Evolutionary conservation across 2,329 filamentous ascomycete species (phyloP), one percentile per base, ranked within the genome.

Genomic region (Akanthomyces dipterigenus): DNA sequence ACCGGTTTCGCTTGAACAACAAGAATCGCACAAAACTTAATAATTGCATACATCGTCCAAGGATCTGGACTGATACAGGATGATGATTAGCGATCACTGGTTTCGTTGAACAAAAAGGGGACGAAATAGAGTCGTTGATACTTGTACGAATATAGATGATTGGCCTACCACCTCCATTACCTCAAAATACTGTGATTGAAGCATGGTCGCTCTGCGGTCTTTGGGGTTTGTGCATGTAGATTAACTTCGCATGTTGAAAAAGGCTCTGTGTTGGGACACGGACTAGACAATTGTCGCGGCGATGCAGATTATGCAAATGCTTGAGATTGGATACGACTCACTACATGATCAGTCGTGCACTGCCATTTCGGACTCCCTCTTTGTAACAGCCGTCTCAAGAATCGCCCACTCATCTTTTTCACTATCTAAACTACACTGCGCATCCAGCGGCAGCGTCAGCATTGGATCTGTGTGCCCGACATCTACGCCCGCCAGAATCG

Each of bases 381-480:
- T 36, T n/a, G 22, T 26, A 28, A 65, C 64, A 9, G 26, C 63
- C 20, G 61, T 53, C 51, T 65, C 63, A 18, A 49, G 40, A 5
- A 75, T 64, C n/a, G 64, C 62, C 63, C 74, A 74, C 43, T 66
- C 65, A 50, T 75, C 71, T 36, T 62, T 66, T 7, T 69, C 71
- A 2, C 70, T 70, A 62, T 76, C 73, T 34, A 76, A 26, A 31
- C 61, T 49, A 18, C 64, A 72, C 62, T 73, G 34, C 6, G 69
- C 67, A 64, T 71, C 72, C 45, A 67, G 68, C 1, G 72, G 73
- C 55, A 77, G 53, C 3, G 75, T 77, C 36, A 76, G 65, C 62
- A 75, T 68, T 1, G 75, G 73, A 31, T 66, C 66, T 0, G 73
- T 74, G 62, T 77, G 73, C 11, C 75, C 73, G 49, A 76, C 64